Percentiles rank a stretch among this genome's conserved stretches.
Conservation (phyloP, 352 stramenopile species). For the Globisporangium uncinulatum region DNA sequence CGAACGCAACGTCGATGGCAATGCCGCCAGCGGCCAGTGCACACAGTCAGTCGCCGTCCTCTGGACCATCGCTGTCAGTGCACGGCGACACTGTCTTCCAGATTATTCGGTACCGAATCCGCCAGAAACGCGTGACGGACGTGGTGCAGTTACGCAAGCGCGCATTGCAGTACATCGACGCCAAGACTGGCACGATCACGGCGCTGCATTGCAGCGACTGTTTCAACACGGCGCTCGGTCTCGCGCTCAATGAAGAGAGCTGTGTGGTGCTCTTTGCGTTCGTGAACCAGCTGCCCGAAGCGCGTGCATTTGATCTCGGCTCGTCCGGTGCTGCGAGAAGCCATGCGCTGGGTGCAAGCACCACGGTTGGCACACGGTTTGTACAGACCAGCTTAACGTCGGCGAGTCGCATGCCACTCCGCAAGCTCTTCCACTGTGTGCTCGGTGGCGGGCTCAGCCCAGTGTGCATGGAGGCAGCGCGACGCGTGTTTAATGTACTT, state of each 20-base stretch:
- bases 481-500: slow-evolving; percentile 39
- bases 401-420: slow-evolving; percentile 25
- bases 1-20: slow-evolving; percentile 22
- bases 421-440: slow-evolving; percentile 31
- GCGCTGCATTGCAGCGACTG: slow-evolving; percentile 33
- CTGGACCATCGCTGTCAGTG: background rate
- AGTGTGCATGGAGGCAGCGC: slow-evolving; percentile 22
- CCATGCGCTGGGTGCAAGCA: background rate
- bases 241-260: slow-evolving; percentile 36
- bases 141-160: slow-evolving; percentile 44
- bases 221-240: slow-evolving; percentile 27
- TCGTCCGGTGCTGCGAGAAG: slow-evolving; percentile 2
- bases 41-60: background rate
- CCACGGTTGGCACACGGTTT: slow-evolving; percentile 28
- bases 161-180: slow-evolving; percentile 41
- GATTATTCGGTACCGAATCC: slow-evolving; percentile 36
- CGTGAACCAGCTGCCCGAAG: slow-evolving; percentile 26
- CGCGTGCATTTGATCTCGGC: background rate
- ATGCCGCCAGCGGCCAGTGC: slow-evolving; percentile 5
- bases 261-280: slow-evolving; percentile 47
- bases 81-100: slow-evolving; percentile 38
- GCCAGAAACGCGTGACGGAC: slow-evolving; percentile 35
- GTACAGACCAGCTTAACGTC: slow-evolving; percentile 24
- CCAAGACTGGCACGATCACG: slow-evolving; percentile 45
- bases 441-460: slow-evolving; percentile 36